Conservation (phyloP, 139 green algal species). For the Nannochloris sp. region DNA sequence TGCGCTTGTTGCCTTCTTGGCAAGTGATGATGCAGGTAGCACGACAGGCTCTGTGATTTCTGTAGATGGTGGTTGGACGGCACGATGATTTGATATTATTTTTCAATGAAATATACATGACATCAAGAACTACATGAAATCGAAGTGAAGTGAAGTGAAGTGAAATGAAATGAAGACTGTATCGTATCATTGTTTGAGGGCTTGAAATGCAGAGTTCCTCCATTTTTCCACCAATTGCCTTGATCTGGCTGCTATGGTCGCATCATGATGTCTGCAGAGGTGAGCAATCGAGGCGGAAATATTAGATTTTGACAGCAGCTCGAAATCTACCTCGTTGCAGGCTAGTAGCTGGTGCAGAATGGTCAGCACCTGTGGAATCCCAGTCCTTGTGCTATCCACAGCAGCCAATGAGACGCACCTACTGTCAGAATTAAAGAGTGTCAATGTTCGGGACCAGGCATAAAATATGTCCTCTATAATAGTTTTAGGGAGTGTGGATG, state of each 20-base stretch:
- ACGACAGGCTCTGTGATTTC: slow-evolving; percentile 72
- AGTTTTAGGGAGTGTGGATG: background rate
- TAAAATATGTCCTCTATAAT: slow-evolving; percentile 1
- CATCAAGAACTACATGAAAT: background rate
- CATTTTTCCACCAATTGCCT: background rate
- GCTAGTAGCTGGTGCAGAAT: background rate
- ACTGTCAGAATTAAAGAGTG: background rate
- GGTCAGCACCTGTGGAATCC: background rate
- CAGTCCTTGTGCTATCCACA: background rate
- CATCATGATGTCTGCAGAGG: background rate
- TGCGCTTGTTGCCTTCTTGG: slow-evolving; percentile 58
- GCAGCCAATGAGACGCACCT: background rate
- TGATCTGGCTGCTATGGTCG: background rate
- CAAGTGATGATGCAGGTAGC: slow-evolving; percentile 56
- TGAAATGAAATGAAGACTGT: background rate
- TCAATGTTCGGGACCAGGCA: background rate
- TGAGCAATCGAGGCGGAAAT: slow-evolving; percentile 1
- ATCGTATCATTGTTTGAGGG: background rate
- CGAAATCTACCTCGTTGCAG: background rate
- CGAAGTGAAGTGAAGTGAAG: background rate
- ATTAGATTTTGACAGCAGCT: background rate
- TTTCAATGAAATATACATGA: background rate
- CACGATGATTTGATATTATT: slow-evolving; percentile 13
- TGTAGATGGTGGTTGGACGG: slow-evolving; percentile 69
- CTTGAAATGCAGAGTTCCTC: background rate